Evolutionary conservation across 352 stramenopile species (phyloP).

Genomic region (Saprolegnia parasitica): DNA sequence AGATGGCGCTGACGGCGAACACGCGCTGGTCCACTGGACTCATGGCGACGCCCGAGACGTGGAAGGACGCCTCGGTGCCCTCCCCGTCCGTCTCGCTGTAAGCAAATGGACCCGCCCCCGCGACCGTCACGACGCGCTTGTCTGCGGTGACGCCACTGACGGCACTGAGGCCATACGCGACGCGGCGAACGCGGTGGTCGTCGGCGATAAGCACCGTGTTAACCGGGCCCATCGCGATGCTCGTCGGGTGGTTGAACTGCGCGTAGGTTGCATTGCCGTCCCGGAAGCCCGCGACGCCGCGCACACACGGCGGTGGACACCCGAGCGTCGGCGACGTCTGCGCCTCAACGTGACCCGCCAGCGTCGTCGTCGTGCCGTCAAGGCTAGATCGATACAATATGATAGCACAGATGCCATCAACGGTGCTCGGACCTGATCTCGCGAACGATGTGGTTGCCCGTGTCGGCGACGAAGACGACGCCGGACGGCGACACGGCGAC

Average conservation of each 20-base stretch:
- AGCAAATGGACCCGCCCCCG: constrained; percentile 56
- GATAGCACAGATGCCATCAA: constrained; percentile 2
- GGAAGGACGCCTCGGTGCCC: constrained; percentile 84
- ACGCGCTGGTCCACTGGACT: constrained; percentile 71
- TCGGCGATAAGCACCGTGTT: constrained; percentile 88
- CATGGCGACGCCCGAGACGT: constrained; percentile 85
- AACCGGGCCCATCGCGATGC: constrained; percentile 79
- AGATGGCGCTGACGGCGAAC: constrained; percentile 87
- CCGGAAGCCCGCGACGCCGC: constrained; percentile 78
- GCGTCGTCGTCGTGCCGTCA: constrained; percentile 53
- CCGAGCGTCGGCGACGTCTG: constrained; percentile 62
- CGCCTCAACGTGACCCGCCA: constrained; percentile 54
- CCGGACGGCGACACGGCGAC: constrained; percentile 75
- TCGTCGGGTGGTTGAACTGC: constrained; percentile 90
- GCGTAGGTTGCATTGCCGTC: constrained; percentile 85
- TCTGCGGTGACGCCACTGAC: constrained; percentile 63
- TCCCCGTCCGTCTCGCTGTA: constrained; percentile 80
- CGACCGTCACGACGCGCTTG: constrained; percentile 87
- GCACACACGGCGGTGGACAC: constrained; percentile 86
- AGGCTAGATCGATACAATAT: constrained; percentile 32
- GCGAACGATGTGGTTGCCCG: constrained; percentile 93
- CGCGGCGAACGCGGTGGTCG: constrained; percentile 77
- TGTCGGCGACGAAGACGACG: constrained; percentile 92
- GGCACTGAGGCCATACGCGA: constrained; percentile 60
- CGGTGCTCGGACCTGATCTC: constrained; percentile 54